Base-by-base conservation (phyloP, 768 basidiomycete species). In the Lentinus brumalis region DNA sequence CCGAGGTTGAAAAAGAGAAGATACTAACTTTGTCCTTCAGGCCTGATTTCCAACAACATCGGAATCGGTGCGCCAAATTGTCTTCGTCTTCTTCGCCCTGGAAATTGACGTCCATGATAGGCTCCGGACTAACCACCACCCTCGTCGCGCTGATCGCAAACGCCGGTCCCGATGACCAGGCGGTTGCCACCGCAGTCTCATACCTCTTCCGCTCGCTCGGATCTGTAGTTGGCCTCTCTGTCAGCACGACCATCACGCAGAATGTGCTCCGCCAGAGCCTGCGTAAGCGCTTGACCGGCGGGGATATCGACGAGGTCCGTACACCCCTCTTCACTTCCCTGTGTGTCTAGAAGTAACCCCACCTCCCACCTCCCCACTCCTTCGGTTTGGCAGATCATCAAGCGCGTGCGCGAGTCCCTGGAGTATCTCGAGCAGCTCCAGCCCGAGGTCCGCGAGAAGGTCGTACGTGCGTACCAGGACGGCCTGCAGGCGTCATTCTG, bases 171-270 rank as follows among this genome's bases (percentile, higher is more conserved):
- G 78, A 74, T 38, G 83, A 87, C 66, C 86, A 87, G 67, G 87
- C 86, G 8, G 82, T 87, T 41, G 85, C 86, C 1, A 88, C 85
- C 10, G 86, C 86, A 40, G 86, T 84, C 1, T 86, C 84, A 0
- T 87, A 86, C 68, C 83, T 88, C 39, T 87, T 87, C 76, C 83
- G 86, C 39, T 86, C 86, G 2, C 69, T 87, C 12, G 86, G 86
- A 2, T 79, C 79, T 1, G 84, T 87, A 8, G 71, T 86, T 26
- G 83, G 85, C 1, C 66, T 87, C 1, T 85, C 86, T 0, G 69
- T 84, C 0, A 82, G 82, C 4, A 86, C 83, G 54, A 82, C 85
- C 0, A 66, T 87, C n/a, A 73, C 84, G 0, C 86, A 87, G 68
- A 73, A 76, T 42, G 77, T 77, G 0, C 74, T 88, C 14, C 77